Evolutionary conservation across 371 early-diverging fungal genomes (phyloP).

Genomic region (Saksenaea oblongispora): DNA sequence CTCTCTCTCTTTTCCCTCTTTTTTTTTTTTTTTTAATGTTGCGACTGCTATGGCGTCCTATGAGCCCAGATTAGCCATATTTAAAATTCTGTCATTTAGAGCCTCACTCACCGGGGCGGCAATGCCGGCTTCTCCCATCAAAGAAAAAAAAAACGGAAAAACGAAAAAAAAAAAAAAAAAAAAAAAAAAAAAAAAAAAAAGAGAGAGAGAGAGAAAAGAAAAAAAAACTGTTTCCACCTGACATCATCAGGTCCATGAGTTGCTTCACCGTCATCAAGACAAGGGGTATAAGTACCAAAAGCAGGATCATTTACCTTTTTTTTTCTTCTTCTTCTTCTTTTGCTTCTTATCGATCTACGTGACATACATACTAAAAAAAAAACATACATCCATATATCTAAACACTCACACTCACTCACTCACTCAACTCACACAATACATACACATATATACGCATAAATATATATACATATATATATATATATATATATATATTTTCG

Average conservation of each 20-base stretch:
- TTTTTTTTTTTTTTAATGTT: neutral
- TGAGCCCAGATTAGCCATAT: conserved; percentile 4
- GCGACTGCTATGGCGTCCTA: conserved; percentile 2
- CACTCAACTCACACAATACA: neutral
- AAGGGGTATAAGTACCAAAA: conserved; percentile 5
- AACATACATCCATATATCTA: neutral
- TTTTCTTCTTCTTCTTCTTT: neutral
- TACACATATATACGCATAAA: neutral
- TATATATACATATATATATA: neutral
- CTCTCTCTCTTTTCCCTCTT: neutral
- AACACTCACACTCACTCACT: neutral
- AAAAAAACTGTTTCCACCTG: conserved; percentile 3
- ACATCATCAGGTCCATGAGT: conserved; percentile 4
- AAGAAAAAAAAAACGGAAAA: neutral
- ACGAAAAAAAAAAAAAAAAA: neutral
- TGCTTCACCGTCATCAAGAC: conserved; percentile 4
- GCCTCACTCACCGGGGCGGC: conserved; percentile 4
- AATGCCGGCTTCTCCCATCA: conserved; percentile 4
- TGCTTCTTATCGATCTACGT: neutral
- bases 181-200: neutral
- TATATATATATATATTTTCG: neutral
- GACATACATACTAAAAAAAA: neutral
- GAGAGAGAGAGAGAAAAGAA: neutral
- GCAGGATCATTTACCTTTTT: neutral
- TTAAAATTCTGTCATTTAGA: conserved; percentile 6